Base-by-base conservation (phyloP, 345 rosid genomes). In the Cardamine occulta region DNA sequence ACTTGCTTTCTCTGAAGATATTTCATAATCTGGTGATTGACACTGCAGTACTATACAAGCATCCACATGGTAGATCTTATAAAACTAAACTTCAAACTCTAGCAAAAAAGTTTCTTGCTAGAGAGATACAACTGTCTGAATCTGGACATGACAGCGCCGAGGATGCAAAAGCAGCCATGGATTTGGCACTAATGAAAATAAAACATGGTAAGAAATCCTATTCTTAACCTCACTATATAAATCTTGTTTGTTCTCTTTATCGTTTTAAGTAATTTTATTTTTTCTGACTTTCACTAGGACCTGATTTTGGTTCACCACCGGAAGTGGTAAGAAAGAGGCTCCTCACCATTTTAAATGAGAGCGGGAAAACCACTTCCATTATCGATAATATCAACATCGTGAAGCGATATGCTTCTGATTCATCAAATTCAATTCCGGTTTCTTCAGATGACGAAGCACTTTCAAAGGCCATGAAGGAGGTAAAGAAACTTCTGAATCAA, bases 121-220 rank as follows among this genome's bases (percentile, higher is more conserved):
- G 83, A 79, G 92, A 87, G 87, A 95, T 95, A 84, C 97, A 95
- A 54, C 83, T 74, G 74, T 90, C 93, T 17, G 89, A 82, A 68
- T 70, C 63, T 60, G 99, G 97, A 62, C 97, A 95, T 57, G 97
- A 95, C 82, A 95, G 99, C 49, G 59, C 40, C 58, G 99, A 95
- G 81, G 99, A 92, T 87, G 99, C 99, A 71, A 84, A 79, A 82
- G 88, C 99, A 72, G 85, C 99, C 74, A 72, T 92, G 91, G 99
- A 95, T 57, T 78, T 95, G 75, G 92, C 99, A 39, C 72, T 90
- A 31, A 72, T 95, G 80, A 95, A 95, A 83, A 89, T 95, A 39
- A 88, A 70, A 73, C 74, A 90, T 79, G 99, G 99, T 58, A 79
- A 82, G 93, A 70, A 71, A 70, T 44, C 23, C 1, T 65, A 26